These are phyloP conservation scores for Termitomyces sp. DNA, from an alignment of 768 basidiomycete species.

Conservation along the genomic window DNA sequence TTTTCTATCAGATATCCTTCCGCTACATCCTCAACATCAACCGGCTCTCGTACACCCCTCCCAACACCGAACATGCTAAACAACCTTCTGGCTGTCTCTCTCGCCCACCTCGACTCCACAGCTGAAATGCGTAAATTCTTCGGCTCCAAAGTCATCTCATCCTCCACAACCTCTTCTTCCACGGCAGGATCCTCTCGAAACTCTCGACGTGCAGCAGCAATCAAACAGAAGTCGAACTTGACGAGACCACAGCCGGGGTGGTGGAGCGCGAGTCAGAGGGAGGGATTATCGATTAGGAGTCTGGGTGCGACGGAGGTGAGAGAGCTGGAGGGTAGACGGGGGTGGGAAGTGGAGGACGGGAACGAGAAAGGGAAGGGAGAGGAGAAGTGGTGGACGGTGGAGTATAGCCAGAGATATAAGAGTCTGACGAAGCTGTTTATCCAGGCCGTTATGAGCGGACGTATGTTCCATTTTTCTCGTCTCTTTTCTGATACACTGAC, in stretches of 20 bases:
- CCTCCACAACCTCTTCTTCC: slow-evolving; percentile 31
- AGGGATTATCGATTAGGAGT: slow-evolving; percentile 64
- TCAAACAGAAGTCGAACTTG: slow-evolving; percentile 54
- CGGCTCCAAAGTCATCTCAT: slow-evolving; percentile 81
- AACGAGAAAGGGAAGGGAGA: slow-evolving; percentile 22
- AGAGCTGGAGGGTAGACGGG: slow-evolving; percentile 34
- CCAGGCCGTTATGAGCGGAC: slow-evolving; percentile 73
- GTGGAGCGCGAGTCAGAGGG: slow-evolving; percentile 63
- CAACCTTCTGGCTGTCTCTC: slow-evolving; percentile 71
- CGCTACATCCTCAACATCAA: slow-evolving; percentile 24
- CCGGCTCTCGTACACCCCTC: slow-evolving; percentile 16
- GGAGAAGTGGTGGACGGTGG: slow-evolving; percentile 88
- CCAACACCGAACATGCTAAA: slow-evolving; percentile 23
- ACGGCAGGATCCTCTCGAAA: slow-evolving; percentile 24
- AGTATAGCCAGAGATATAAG: slow-evolving; percentile 81
- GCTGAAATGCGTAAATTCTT: slow-evolving; percentile 93
- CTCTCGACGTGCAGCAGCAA: slow-evolving; percentile 18
- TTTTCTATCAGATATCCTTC: slow-evolving; percentile 41
- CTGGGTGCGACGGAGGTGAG: slow-evolving; percentile 50
- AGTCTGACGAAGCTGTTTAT: slow-evolving; percentile 78
- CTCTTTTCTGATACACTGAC: background rate
- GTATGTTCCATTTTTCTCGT: slow-evolving; percentile 35
- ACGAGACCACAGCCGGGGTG: slow-evolving; percentile 73
- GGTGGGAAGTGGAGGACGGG: slow-evolving; percentile 19
- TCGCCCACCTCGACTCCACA: slow-evolving; percentile 78